Percentiles rank a stretch among this genome's conserved stretches.
phyloP scores from a whole-genome alignment of 2,329 filamentous ascomycete species.

The Talaromyces sp. region DNA sequence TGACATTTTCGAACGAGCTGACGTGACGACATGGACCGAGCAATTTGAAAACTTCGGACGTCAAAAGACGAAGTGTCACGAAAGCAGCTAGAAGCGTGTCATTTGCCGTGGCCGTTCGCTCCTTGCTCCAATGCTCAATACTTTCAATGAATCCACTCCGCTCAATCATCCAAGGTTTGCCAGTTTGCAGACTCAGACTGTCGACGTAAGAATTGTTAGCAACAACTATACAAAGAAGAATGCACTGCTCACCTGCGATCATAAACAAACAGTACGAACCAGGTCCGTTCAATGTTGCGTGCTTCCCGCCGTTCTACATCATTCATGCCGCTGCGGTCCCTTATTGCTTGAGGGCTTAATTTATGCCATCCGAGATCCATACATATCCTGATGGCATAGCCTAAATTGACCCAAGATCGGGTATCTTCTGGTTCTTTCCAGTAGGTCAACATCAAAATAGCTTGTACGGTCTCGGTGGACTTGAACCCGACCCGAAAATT shows the following conservation, averaged over 20 bases:
- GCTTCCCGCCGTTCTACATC: constrained; percentile 28
- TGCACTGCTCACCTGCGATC: constrained; percentile 35
- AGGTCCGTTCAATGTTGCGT: constrained; percentile 39
- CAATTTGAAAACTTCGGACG: constrained; percentile 33
- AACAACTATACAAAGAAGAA: not conserved
- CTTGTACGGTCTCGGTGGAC: constrained; percentile 41
- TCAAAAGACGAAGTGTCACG: constrained; percentile 39
- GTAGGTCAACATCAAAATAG: constrained; percentile 37
- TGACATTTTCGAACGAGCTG: not conserved
- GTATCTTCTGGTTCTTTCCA: constrained; percentile 47
- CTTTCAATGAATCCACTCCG: constrained; percentile 38
- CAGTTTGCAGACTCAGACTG: constrained; percentile 44
- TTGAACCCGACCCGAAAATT: constrained; percentile 36
- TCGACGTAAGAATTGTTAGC: not conserved
- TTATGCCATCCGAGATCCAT: constrained; percentile 31
- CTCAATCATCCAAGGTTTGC: constrained; percentile 47
- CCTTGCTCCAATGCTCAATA: constrained; percentile 35
- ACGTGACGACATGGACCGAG: constrained; percentile 19
- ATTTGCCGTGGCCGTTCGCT: constrained; percentile 29
- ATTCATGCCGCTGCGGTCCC: not conserved
- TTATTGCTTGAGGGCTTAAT: not conserved
- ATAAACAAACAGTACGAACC: constrained; percentile 43
- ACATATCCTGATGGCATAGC: constrained; percentile 43
- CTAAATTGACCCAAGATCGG: constrained; percentile 41
- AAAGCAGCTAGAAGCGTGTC: constrained; percentile 40